Base-by-base conservation (phyloP, 2,329 filamentous ascomycete species). In the Beauveria sp. region DNA sequence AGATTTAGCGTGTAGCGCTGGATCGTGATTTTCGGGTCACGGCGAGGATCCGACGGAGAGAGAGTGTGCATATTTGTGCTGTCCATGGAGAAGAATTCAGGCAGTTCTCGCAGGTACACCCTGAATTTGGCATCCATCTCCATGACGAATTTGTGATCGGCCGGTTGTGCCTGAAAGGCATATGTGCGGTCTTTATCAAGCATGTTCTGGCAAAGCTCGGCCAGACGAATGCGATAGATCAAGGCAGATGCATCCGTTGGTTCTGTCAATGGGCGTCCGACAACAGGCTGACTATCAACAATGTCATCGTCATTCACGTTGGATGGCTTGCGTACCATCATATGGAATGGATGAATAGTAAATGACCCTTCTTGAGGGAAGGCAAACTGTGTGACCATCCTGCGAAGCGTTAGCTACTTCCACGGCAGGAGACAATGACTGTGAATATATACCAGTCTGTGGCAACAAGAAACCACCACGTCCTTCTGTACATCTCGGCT, bases 391-490 rank as follows among this genome's bases (percentile, higher is more conserved):
- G 71, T 69, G 9, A 77, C 63, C 63, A 78, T 69, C 68, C 74
- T 77, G 38, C 8, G 22, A 26, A 2, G 20, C 3, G 24, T 65
- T 62, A 63, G 58, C 26, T 9, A 40, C 6, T 7, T n/a, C 26
- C 30, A 16, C 18, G 16, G 18, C 3, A 62, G 3, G 51, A 34
- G 5, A 30, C 10, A 9, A 8, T 16, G 3, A 1, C n/a, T 18
- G n/a, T 12, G n/a, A 8, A 8, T 50, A 51, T 50, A 51, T 62
- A 75, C 77, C 74, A 77, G 63, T 79, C 76, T 5, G 72, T 74
- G 1, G 72, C 67, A 10, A 70, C 70, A 6, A 79, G 67, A 63
- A 78, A 75, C 77, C 77, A 79, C 77, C 77, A 79, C 3, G 78
- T 64, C 51, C 77, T 69, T 20, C 77, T 68, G 46, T 73, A 76